phyloP scores from a whole-genome alignment of 208 protist genomes.

The Angomonas desouzai region DNA sequence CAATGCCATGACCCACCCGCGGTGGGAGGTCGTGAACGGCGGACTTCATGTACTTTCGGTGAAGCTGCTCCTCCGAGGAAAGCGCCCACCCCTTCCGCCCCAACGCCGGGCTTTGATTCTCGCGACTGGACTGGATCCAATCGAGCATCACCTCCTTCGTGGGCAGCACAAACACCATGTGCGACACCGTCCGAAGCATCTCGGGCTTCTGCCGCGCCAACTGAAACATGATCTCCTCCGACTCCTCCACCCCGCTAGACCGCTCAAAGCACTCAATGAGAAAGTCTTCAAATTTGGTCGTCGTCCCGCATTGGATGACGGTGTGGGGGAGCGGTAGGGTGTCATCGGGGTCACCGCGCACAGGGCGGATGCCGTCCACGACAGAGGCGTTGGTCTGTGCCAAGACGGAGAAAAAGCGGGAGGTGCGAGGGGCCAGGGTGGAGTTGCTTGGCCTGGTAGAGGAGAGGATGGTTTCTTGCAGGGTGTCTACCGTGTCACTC shows the following conservation, averaged over 20 bases:
- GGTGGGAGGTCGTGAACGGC: background rate
- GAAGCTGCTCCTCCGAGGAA: background rate
- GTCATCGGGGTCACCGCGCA: background rate
- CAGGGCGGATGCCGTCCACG: background rate
- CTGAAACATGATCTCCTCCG: background rate
- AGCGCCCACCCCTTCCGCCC: background rate
- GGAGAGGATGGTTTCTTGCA: background rate
- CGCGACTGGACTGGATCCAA: background rate
- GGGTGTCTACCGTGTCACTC: background rate
- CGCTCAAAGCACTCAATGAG: conserved; percentile 14
- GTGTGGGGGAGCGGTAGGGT: background rate
- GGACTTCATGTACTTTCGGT: conserved; percentile 3
- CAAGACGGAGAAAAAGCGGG: background rate
- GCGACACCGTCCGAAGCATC: background rate
- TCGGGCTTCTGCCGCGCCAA: background rate
- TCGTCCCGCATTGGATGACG: background rate
- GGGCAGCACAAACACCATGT: conserved; percentile 6
- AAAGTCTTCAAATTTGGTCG: conserved; percentile 3
- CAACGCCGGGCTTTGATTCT: conserved; percentile 3
- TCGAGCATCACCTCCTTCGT: background rate
- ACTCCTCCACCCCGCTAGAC: background rate
- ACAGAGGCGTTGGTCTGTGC: background rate
- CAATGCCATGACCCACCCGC: conserved; percentile 9
- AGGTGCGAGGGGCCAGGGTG: background rate
- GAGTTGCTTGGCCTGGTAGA: background rate